Conservation (phyloP, 2,329 filamentous ascomycete genomes). For the Calonectria multiphialidica region DNA sequence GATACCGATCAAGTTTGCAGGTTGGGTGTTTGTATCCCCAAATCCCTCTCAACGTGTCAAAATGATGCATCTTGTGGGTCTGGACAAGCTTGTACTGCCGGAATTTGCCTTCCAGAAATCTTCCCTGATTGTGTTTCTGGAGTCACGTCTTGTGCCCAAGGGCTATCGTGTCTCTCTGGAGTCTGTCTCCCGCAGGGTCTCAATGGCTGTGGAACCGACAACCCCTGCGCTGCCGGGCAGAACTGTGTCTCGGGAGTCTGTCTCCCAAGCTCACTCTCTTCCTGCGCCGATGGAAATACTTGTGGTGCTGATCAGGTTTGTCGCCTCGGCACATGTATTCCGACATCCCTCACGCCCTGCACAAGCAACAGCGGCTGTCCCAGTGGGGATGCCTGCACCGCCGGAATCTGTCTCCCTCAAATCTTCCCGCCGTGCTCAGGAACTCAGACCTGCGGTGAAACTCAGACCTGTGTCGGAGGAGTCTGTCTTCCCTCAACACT, state of each 20-base stretch:
- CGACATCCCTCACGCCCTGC: neutral
- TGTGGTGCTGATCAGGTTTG: neutral
- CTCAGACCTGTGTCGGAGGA: neutral
- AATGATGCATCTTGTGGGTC: neutral
- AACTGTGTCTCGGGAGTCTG: constrained; percentile 10
- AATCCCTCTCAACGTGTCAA: neutral
- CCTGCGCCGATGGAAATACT: neutral
- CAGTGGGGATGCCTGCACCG: neutral
- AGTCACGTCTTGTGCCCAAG: neutral
- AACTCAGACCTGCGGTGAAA: neutral
- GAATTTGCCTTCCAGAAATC: constrained; percentile 4
- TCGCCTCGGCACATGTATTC: constrained; percentile 6
- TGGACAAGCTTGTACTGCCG: neutral
- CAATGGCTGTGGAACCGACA: neutral
- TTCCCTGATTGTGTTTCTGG: neutral
- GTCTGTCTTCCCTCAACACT: neutral
- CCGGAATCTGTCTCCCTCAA: constrained; percentile 5
- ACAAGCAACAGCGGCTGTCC: neutral
- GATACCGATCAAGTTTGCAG: neutral
- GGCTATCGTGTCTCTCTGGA: neutral
- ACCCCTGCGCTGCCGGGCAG: neutral
- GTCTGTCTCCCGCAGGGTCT: neutral
- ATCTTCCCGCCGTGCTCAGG: neutral
- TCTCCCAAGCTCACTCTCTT: neutral
- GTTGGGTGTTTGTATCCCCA: constrained; percentile 8